Base-by-base conservation (phyloP, 148 eudicot genomes). In the Nyssa sinensis region DNA sequence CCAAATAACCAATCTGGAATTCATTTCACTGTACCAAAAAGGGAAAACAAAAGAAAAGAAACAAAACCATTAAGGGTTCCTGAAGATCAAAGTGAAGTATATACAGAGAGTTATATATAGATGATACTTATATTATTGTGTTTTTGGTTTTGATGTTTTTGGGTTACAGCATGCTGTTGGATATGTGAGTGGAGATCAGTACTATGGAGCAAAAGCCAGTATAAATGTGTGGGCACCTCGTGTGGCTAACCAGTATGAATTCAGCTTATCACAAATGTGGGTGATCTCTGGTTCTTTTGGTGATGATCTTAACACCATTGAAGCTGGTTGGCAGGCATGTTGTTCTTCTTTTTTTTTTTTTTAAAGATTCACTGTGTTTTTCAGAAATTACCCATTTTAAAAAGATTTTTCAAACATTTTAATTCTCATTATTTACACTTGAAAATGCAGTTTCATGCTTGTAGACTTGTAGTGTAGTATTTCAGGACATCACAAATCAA, bases 291-390 rank as follows among this genome's bases (percentile, higher is more conserved):
- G 96, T 37, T 87, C 93, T 0, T 91, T 91, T 84, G 91, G 91
- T 37, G 79, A 86, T 80, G 96, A 91, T 81, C 90, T 91, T 37
- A 91, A 91, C 84, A 91, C 96, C 76, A 89, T 91, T 80, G 96
- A 91, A 89, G 96, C 96, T 81, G 96, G 96, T 37, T 91, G 96
- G 93, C 96, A 91, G 96, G 96, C 59, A 85, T 19, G 63, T 84
- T 55, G 9, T 13, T 39, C 11, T 39, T 4, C 11, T 39, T 2
- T 44, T 44, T 44, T 44, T 12, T 44, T 44, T 14, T 44, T 44
- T 12, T n/a, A n/a, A n/a, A n/a, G n/a, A n/a, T n/a, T n/a, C n/a
- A n/a, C n/a, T n/a, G n/a, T n/a, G n/a, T n/a, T n/a, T n/a, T n/a
- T n/a, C n/a, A n/a, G n/a, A n/a, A n/a, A n/a, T n/a, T n/a, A n/a